A percentile compares a stretch with the other conserved stretches of the same genome.
Conservation (phyloP, 371 early-diverging fungal genomes). For the Smittium culicis region DNA sequence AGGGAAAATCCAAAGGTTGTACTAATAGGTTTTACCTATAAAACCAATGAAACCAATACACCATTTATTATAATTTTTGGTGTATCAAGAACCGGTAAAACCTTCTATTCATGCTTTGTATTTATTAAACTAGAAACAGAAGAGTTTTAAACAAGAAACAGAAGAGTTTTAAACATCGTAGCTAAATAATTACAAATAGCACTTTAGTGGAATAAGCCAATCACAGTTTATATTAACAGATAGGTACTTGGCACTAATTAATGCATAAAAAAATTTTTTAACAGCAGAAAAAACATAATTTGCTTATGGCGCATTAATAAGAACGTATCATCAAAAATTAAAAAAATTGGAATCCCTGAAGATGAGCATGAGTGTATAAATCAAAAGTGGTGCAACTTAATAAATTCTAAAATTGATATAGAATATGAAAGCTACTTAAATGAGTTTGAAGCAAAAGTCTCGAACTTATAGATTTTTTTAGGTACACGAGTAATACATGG, state of each 20-base stretch:
- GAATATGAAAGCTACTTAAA: not conserved
- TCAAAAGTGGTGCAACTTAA: not conserved
- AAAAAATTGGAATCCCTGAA: not conserved
- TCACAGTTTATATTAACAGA: not conserved
- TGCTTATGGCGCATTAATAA: not conserved
- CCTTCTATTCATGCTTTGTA: not conserved
- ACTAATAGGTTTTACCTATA: not conserved
- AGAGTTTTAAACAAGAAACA: no score
- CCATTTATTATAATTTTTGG: not conserved
- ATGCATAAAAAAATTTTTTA: not conserved
- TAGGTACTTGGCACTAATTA: not conserved
- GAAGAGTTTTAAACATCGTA: not conserved
- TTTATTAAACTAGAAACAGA: not conserved
- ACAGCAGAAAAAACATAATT: not conserved
- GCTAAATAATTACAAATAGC: not conserved
- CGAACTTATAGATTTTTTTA: not conserved
- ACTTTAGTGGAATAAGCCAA: not conserved
- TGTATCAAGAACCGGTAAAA: not conserved
- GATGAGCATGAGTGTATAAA: not conserved
- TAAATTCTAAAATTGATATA: not conserved
- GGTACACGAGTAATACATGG: not conserved
- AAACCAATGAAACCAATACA: not conserved
- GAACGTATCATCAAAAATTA: not conserved
- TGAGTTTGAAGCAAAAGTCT: not conserved
- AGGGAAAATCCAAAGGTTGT: not conserved